These are phyloP conservation scores for Colletotrichum somersetense DNA, from an alignment of 2,329 filamentous ascomycete species.

Conservation along the genomic window DNA sequence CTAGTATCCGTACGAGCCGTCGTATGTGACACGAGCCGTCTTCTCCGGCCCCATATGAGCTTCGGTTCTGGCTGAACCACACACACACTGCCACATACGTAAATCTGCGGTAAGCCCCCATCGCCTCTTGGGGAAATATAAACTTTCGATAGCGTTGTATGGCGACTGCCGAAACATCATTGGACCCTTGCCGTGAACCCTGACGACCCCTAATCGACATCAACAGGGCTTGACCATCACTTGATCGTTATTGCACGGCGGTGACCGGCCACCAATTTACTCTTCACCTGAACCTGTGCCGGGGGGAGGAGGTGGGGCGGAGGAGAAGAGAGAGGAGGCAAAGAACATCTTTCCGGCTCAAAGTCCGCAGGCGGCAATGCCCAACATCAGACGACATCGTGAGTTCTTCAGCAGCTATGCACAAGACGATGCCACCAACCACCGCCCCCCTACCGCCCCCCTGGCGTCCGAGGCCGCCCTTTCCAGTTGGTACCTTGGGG, in stretches of 20 bases:
- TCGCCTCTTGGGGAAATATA: not conserved
- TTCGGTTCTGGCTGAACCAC: conserved; percentile 9
- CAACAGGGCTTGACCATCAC: not conserved
- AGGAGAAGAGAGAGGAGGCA: too few species aligned
- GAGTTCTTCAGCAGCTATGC: conserved; percentile 23
- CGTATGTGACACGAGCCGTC: conserved; percentile 21
- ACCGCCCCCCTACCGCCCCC: too few species aligned
- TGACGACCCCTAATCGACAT: not conserved
- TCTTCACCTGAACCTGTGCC: not conserved
- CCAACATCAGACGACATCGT: conserved; percentile 7
- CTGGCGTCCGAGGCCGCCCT: not conserved
- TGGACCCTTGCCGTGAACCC: not conserved
- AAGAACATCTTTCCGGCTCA: not conserved
- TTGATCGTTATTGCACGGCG: not conserved
- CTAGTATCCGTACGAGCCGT: not conserved
- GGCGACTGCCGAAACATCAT: not conserved
- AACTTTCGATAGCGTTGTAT: not conserved
- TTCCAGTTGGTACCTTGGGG: conserved; percentile 4
- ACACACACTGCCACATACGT: not conserved
- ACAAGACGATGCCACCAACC: conserved; percentile 20
- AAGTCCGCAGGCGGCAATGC: not conserved
- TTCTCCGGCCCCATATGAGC: conserved; percentile 15
- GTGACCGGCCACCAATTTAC: not conserved
- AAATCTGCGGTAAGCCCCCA: not conserved
- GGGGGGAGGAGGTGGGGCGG: too few species aligned